phyloP scores from a whole-genome alignment of 1,284 basidiomycete species.

The Cryptococcus sp. region DNA sequence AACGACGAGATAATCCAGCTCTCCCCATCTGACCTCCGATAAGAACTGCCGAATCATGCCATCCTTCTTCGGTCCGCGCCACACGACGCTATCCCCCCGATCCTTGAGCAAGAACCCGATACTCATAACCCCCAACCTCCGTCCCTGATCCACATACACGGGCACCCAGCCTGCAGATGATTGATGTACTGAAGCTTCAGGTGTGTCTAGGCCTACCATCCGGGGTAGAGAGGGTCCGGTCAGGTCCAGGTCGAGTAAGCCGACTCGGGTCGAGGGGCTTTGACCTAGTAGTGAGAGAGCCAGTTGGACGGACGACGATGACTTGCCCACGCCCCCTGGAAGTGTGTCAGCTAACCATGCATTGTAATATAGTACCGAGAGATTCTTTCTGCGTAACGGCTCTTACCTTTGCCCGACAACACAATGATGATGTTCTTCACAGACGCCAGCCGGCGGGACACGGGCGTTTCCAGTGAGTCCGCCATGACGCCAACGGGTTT shows the following conservation, averaged over 20 bases:
- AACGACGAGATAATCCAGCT: conserved; percentile 92
- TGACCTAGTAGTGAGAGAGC: conserved; percentile 80
- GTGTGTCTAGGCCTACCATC: conserved; percentile 89
- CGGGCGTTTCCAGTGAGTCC: conserved; percentile 56
- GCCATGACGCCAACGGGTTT: conserved; percentile 23
- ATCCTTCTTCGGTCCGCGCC: conserved; percentile 99
- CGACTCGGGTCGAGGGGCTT: conserved; percentile 65
- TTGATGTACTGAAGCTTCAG: conserved; percentile 69
- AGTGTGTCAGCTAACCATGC: not conserved
- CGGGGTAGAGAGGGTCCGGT: conserved; percentile 96
- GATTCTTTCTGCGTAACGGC: too few species aligned
- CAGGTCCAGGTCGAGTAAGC: conserved; percentile 92
- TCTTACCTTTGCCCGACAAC: conserved; percentile 76
- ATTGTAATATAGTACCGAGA: not conserved
- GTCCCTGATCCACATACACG: conserved; percentile 80
- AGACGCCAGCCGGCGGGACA: conserved; percentile 64
- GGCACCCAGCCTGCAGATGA: conserved; percentile 97
- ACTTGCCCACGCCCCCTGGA: conserved; percentile 92
- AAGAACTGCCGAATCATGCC: conserved; percentile 99
- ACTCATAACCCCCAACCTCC: conserved; percentile 88
- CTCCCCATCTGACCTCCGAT: conserved; percentile 94
- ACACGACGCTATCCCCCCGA: conserved; percentile 90
- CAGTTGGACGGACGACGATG: conserved; percentile 89
- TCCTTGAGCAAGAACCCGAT: conserved; percentile 92
- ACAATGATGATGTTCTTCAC: conserved; percentile 91